These are phyloP conservation scores for Didymella lethalis DNA, from an alignment of 2,329 filamentous ascomycete genomes.

Conservation along the genomic window DNA sequence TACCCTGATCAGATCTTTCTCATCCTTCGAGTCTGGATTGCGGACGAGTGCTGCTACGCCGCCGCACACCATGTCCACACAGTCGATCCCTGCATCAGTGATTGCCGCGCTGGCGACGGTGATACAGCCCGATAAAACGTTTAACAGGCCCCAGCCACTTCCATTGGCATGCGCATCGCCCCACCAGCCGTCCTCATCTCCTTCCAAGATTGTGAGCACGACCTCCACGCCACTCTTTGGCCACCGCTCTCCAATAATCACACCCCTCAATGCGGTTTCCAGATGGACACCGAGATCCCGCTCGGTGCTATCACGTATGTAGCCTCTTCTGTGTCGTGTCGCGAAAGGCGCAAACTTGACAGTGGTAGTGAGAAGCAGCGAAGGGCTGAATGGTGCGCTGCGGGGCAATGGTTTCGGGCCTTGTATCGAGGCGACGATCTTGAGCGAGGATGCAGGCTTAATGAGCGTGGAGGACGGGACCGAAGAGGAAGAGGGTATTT, in stretches of 20 bases:
- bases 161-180: constrained; percentile 63
- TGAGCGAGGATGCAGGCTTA: constrained; percentile 72
- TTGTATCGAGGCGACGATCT: constrained; percentile 92
- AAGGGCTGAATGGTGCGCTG: constrained; percentile 89
- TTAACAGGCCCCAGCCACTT: constrained; percentile 86
- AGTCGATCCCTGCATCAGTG: constrained; percentile 94
- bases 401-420: constrained; percentile 89
- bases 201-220: constrained; percentile 90
- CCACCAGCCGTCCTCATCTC: constrained; percentile 81
- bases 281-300: constrained; percentile 90
- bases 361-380: constrained; percentile 88
- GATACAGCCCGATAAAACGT: constrained; percentile 87
- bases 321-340: constrained; percentile 80
- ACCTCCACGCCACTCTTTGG: constrained; percentile 99
- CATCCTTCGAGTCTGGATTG: constrained; percentile 33
- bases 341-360: constrained; percentile 98
- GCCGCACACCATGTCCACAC: constrained; percentile 86
- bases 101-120: constrained; percentile 93
- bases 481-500: constrained; percentile 60
- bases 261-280: constrained; percentile 87
- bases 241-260: constrained; percentile 92
- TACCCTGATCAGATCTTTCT: constrained; percentile 61
- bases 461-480: constrained; percentile 57
- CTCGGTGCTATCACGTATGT: constrained; percentile 84
- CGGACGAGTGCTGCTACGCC: constrained; percentile 84